Conservation (phyloP, 306 rosid genomes). For the Trifolium pratense region DNA sequence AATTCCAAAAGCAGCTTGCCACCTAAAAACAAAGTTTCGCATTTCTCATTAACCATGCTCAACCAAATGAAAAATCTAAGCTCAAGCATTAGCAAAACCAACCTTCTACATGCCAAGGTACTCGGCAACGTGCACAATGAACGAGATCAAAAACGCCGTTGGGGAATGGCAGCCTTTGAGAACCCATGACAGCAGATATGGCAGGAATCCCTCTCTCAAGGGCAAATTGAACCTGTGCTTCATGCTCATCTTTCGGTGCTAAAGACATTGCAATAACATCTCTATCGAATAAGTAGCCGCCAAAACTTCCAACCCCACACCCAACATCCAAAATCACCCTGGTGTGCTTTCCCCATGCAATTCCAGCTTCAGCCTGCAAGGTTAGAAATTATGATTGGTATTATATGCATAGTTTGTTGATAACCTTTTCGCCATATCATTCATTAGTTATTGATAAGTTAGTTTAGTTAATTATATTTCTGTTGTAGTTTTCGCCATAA, state of each 20-base stretch:
- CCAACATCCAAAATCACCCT: conserved; percentile 89
- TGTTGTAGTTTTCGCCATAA: too few species aligned
- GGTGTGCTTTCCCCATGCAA: conserved; percentile 79
- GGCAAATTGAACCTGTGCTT: conserved; percentile 94
- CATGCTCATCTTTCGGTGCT: conserved; percentile 97
- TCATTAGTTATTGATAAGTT: background rate
- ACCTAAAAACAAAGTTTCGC: conserved; percentile 51
- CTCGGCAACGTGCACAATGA: conserved; percentile 92
- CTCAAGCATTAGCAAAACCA: conserved; percentile 7
- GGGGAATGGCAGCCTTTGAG: conserved; percentile 87
- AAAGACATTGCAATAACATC: conserved; percentile 87
- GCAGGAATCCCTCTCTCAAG: conserved; percentile 96
- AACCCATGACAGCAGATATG: conserved; percentile 95
- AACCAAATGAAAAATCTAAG: conserved; percentile 6
- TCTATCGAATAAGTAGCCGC: conserved; percentile 84
- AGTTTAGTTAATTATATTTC: background rate
- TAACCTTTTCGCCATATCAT: background rate
- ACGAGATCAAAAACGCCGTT: conserved; percentile 71
- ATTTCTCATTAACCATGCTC: conserved; percentile 14
- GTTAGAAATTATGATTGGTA: conserved; percentile 1
- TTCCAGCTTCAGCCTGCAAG: conserved; percentile 65
- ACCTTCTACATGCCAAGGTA: conserved; percentile 94
- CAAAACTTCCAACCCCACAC: conserved; percentile 95
- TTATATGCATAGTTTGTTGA: background rate
- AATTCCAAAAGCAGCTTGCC: conserved; percentile 85